Base-by-base conservation (phyloP, 768 basidiomycete species). In the Russula ochroleuca region DNA sequence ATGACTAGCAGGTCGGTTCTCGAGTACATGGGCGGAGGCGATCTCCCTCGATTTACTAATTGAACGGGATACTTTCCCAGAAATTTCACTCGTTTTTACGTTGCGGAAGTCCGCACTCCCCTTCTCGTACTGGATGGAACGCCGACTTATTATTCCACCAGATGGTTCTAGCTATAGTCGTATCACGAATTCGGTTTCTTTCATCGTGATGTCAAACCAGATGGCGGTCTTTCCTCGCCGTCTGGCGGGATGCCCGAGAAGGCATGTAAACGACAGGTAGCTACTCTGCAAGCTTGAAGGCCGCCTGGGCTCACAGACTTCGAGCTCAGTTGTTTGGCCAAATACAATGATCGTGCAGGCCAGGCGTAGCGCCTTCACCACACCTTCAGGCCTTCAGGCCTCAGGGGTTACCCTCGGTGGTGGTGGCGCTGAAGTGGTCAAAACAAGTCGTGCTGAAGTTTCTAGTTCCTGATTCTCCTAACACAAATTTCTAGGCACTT, bases 121-220 rank as follows among this genome's bases (percentile, higher is more conserved):
- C 33, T 57, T 28, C 31, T 37, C 47, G 25, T 19, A 33, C 25
- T 40, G 28, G 57, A 62, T 62, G 45, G 28, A 47, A 58, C 53
- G 23, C 51, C 62, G 37, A 65, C 41, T n/a, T 15, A 31, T 35
- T 54, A 52, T 41, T 38, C 14, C 31, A 19, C 28, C 72, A 93
- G 92, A 97, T 97, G 94, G 81, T 98, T 63, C 83, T 98, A 21
- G 92, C 93, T 35, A 87, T 98, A 66, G 73, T 88, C 88, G 65
- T 95, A 93, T 73, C 94, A 97, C 77, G 87, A 87, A 73, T 86
- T 91, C 70, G 95, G 95, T 11, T 98, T 95, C 77, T 96, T 98
- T 71, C 96, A 98, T 78, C 85, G 96, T 65, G 96, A 99, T 78
- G 95, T 98, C 77, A 95, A 97, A 76, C 91, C 94, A 69, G 92